Evolutionary conservation across 805 yeast genomes (phyloP).

Genomic region (Metschnikowia henanensis): DNA sequence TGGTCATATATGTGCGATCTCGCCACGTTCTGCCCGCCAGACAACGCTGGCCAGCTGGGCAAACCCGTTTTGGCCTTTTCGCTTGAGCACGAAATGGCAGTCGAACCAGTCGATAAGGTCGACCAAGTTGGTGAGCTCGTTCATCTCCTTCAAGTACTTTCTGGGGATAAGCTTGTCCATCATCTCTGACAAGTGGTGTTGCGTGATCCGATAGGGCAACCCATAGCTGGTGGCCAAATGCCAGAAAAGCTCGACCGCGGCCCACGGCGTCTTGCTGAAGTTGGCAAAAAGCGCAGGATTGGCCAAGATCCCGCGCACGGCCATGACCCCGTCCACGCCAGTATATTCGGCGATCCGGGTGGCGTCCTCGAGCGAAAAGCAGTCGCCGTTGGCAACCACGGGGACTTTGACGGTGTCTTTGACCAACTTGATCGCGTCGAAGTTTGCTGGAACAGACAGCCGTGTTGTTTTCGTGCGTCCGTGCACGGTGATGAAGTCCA

Average conservation of each 20-base stretch:
- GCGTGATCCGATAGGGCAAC: slow-evolving; percentile 77
- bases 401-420: slow-evolving; percentile 63
- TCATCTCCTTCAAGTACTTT: slow-evolving; percentile 50
- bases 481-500: slow-evolving; percentile 91
- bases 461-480: slow-evolving; percentile 87
- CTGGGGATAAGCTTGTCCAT: slow-evolving; percentile 50
- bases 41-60: slow-evolving; percentile 49
- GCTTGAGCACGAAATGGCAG: slow-evolving; percentile 56
- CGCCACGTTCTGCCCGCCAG: slow-evolving; percentile 17
- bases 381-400: slow-evolving; percentile 98
- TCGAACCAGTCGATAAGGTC: slow-evolving; percentile 87
- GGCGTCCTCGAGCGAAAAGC: slow-evolving; percentile 69
- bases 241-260: slow-evolving; percentile 82
- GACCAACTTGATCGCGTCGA: slow-evolving; percentile 74
- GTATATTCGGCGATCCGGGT: slow-evolving; percentile 59
- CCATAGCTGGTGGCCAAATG: slow-evolving; percentile 78
- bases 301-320: slow-evolving; percentile 82
- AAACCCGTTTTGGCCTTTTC: slow-evolving; percentile 70
- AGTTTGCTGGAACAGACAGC: slow-evolving; percentile 78
- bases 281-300: slow-evolving; percentile 92
- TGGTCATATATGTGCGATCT: slow-evolving; percentile 12
- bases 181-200: slow-evolving; percentile 91
- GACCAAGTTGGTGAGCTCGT: slow-evolving; percentile 54
- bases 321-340: slow-evolving; percentile 91
- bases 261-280: slow-evolving; percentile 78